Evolutionary conservation across 495 filamentous ascomycete genomes (phyloP).

Genomic region (Aspergillus haitiensis): DNA sequence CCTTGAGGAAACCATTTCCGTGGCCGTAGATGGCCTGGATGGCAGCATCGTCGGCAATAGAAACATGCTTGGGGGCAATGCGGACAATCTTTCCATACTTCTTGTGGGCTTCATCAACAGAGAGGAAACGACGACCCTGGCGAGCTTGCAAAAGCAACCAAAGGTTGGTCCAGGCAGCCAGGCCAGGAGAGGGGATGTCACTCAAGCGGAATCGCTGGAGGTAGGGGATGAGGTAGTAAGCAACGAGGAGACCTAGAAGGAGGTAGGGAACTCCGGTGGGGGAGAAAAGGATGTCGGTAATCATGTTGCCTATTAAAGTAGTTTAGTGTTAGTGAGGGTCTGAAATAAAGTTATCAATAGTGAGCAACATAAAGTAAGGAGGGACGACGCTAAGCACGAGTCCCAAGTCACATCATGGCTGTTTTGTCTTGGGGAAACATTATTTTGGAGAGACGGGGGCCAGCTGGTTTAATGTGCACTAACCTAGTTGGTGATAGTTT

Average conservation of each 20-base stretch:
- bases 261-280: conserved; percentile 60
- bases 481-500: not conserved
- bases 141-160: conserved; percentile 75
- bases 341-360: too few species aligned
- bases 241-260: conserved; percentile 50
- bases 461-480: not conserved
- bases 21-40: conserved; percentile 60
- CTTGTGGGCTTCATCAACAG: conserved; percentile 72
- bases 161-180: conserved; percentile 69
- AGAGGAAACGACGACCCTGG: conserved; percentile 62
- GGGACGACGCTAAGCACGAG: too few species aligned
- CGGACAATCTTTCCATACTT: conserved; percentile 63
- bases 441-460: not conserved
- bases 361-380: too few species aligned
- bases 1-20: conserved; percentile 73
- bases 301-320: conserved; percentile 1
- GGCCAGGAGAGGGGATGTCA: conserved; percentile 65
- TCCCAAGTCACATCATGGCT: too few species aligned
- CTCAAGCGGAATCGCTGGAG: conserved; percentile 62
- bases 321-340: not conserved
- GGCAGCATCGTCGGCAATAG: conserved; percentile 59
- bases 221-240: conserved; percentile 72
- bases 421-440: too few species aligned
- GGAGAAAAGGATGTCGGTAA: conserved; percentile 37
- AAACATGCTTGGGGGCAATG: conserved; percentile 60